phyloP scores from a whole-genome alignment of 2,329 filamentous ascomycete species.

The Colletotrichum salicis region DNA sequence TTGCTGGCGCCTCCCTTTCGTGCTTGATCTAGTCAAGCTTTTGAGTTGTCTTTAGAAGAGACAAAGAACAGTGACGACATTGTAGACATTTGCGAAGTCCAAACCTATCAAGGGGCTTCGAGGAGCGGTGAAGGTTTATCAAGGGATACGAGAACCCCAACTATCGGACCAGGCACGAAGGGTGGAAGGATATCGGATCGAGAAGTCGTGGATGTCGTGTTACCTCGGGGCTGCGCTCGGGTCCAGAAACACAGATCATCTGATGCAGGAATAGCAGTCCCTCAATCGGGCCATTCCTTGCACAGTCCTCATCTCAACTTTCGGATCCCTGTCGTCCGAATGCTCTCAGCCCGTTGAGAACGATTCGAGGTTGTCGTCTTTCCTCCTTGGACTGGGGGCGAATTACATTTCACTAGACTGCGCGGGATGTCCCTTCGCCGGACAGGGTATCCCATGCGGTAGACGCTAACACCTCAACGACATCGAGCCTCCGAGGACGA shows the following conservation, averaged over 20 bases:
- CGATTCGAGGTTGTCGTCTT: neutral
- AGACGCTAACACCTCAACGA: neutral
- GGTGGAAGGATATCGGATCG: neutral
- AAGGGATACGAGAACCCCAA: neutral
- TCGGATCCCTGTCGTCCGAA: neutral
- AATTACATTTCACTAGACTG: constrained; percentile 2
- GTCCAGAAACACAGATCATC: constrained; percentile 2
- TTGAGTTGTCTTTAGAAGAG: neutral
- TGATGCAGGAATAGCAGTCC: neutral
- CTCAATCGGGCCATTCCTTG: neutral
- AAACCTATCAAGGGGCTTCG: neutral
- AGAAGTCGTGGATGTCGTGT: neutral
- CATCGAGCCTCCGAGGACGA: too few species aligned
- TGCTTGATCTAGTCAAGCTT: neutral
- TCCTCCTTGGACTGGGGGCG: neutral
- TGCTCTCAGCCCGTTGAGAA: neutral
- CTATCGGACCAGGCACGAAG: neutral
- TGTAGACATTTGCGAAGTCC: neutral
- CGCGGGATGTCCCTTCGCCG: neutral
- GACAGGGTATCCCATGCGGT: neutral
- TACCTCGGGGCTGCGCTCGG: neutral
- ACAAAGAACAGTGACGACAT: neutral
- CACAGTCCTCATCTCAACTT: neutral
- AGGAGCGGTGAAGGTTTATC: neutral
- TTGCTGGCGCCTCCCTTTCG: neutral